phyloP scores from a whole-genome alignment of 2,329 filamentous ascomycete species.

The Fusarium oxysporum region DNA sequence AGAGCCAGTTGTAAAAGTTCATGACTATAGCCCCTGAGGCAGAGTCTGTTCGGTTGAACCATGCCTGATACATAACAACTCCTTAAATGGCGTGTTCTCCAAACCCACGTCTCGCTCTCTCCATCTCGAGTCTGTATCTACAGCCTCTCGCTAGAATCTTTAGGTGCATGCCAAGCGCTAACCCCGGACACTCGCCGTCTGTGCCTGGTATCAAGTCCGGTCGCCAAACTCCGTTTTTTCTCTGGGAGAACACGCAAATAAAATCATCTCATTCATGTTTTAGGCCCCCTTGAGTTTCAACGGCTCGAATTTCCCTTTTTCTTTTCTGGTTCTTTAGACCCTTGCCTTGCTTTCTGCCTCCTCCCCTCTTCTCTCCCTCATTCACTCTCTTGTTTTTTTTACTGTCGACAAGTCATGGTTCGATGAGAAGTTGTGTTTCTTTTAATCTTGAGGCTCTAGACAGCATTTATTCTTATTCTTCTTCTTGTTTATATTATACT shows the following conservation, averaged over 20 bases:
- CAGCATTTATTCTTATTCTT: slow-evolving; percentile 45
- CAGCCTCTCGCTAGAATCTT: slow-evolving; percentile 16
- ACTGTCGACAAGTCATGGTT: slow-evolving; percentile 1
- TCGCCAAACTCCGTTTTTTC: slow-evolving; percentile 30
- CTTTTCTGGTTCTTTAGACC: slow-evolving; percentile 14
- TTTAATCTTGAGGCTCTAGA: slow-evolving; percentile 40
- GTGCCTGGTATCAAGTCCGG: slow-evolving; percentile 42
- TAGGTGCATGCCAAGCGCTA: slow-evolving; percentile 40
- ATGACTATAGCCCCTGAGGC: not conserved
- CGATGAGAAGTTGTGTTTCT: slow-evolving; percentile 41
- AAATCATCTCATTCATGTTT: slow-evolving; percentile 26
- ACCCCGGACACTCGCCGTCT: slow-evolving; percentile 37
- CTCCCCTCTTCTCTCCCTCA: not conserved
- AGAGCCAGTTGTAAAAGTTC: not conserved
- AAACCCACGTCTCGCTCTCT: slow-evolving; percentile 13
- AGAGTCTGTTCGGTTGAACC: slow-evolving; percentile 9
- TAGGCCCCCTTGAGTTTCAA: slow-evolving; percentile 21
- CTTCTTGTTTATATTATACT: slow-evolving; percentile 42
- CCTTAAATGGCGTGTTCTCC: slow-evolving; percentile 40
- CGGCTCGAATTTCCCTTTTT: not conserved
- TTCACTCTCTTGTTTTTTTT: slow-evolving; percentile 9
- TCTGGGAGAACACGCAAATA: slow-evolving; percentile 8
- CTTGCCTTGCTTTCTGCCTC: slow-evolving; percentile 11
- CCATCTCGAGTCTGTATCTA: slow-evolving; percentile 2
- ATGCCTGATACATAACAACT: slow-evolving; percentile 28